Evolutionary conservation across 2,329 filamentous ascomycete species (phyloP).

Genomic region (Pyrenophora graminea): DNA sequence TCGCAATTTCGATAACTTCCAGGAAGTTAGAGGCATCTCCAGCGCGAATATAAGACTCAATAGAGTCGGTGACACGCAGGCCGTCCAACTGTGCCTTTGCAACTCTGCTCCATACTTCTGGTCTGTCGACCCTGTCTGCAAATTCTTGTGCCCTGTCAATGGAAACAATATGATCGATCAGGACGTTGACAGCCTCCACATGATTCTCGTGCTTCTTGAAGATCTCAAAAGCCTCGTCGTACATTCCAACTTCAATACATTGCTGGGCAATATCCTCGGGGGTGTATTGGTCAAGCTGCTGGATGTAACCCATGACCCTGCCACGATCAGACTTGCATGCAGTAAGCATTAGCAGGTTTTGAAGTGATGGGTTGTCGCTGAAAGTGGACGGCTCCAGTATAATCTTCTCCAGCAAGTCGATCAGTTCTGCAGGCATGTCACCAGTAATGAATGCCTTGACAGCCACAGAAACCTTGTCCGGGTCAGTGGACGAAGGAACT

Average conservation of each 20-base stretch:
- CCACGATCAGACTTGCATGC: slow-evolving; percentile 96
- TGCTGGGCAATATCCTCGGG: slow-evolving; percentile 90
- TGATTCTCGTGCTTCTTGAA: slow-evolving; percentile 98
- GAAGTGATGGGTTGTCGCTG: slow-evolving; percentile 94
- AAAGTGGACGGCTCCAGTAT: slow-evolving; percentile 99
- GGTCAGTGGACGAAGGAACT: slow-evolving; percentile 80
- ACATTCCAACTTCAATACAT: slow-evolving; percentile 91
- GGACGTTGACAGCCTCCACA: slow-evolving; percentile 81
- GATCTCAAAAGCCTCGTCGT: slow-evolving; percentile 96
- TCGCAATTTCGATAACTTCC: slow-evolving; percentile 95
- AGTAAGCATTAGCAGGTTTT: slow-evolving; percentile 95
- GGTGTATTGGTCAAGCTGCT: slow-evolving; percentile 85
- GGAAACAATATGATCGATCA: slow-evolving; percentile 95
- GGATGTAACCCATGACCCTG: slow-evolving; percentile 94
- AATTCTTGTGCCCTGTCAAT: slow-evolving; percentile 97
- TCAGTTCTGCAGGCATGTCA: slow-evolving; percentile 90
- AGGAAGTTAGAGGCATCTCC: slow-evolving; percentile 89
- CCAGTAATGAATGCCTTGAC: slow-evolving; percentile 90
- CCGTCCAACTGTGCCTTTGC: slow-evolving; percentile 97
- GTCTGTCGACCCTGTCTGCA: slow-evolving; percentile 89
- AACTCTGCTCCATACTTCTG: slow-evolving; percentile 97
- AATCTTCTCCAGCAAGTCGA: slow-evolving; percentile 98
- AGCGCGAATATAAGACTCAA: slow-evolving; percentile 97
- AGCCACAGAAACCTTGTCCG: slow-evolving; percentile 91
- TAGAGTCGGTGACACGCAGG: slow-evolving; percentile 86